Percentiles rank a stretch among this genome's conserved stretches.
Evolutionary conservation across 108 stramenopile species (phyloP).

Genomic region (Cyclotella cryptica): DNA sequence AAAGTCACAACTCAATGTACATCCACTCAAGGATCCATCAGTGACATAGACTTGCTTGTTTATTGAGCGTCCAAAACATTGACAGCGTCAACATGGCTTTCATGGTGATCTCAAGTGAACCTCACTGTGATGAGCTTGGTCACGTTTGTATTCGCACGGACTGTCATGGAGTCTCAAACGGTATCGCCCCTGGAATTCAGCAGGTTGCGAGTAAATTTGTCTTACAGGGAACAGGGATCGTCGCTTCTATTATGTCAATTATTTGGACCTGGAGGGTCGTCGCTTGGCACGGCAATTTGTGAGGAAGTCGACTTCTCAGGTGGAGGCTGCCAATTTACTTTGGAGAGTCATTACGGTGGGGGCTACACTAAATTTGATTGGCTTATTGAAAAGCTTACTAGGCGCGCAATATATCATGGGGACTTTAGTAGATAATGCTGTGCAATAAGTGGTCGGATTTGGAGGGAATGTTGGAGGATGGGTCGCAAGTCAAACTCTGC

Average conservation of each 20-base stretch:
- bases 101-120: constrained; percentile 91
- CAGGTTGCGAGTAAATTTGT: constrained; percentile 63
- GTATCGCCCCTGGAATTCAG: constrained; percentile 24
- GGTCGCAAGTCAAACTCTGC: constrained; percentile 60
- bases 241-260: constrained; percentile 57
- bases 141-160: constrained; percentile 83
- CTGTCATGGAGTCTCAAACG: constrained; percentile 48
- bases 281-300: constrained; percentile 71
- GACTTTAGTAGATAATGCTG: constrained; percentile 84
- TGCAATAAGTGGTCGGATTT: constrained; percentile 49
- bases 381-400: constrained; percentile 81
- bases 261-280: constrained; percentile 89
- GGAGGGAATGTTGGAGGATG: constrained; percentile 48
- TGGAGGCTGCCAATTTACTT: constrained; percentile 75
- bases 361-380: constrained; percentile 77
- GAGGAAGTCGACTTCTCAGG: constrained; percentile 46
- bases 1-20: neutral
- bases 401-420: constrained; percentile 93
- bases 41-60: constrained; percentile 44
- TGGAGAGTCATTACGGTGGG: constrained; percentile 78
- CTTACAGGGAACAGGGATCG: constrained; percentile 69
- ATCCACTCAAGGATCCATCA: constrained; percentile 1
- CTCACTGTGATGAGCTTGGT: constrained; percentile 75
- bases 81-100: constrained; percentile 70
- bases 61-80: constrained; percentile 46